These are phyloP conservation scores for Solanum chmielewskii DNA, from an alignment of 257 asterid genomes.

Conservation along the genomic window DNA sequence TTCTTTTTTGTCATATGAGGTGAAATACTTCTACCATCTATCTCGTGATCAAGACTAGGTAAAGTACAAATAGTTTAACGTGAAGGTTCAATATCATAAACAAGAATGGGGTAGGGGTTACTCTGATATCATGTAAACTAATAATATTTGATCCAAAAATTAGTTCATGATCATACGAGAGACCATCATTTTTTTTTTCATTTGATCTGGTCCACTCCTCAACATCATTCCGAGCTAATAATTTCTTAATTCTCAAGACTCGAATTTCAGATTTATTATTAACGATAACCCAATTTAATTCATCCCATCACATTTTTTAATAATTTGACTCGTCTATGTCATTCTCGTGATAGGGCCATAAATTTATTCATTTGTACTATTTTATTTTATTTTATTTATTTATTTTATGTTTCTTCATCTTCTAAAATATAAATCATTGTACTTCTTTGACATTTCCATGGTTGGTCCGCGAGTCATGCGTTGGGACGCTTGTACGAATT, in stretches of 20 bases:
- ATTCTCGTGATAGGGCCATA: neutral
- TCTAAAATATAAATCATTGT: neutral
- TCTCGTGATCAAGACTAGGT: too few relatives aligned
- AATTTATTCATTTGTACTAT: neutral
- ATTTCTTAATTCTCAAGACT: neutral
- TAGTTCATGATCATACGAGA: neutral
- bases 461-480: neutral
- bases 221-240: neutral
- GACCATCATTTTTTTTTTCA: neutral
- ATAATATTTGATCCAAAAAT: too few relatives aligned
- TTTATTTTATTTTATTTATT: neutral
- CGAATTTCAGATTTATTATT: neutral
- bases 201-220: neutral
- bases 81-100: neutral
- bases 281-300: rapidly evolving
- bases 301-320: neutral
- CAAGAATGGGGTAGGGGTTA: too few relatives aligned
- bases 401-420: neutral
- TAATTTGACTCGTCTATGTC: neutral
- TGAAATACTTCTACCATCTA: neutral
- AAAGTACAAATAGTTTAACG: too few relatives aligned
- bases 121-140: neutral
- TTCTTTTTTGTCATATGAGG: too few relatives aligned
- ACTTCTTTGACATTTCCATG: neutral
- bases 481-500: neutral